Evolutionary conservation across 2,329 filamentous ascomycete genomes (phyloP).

Genomic region (Colletotrichum australisinense): DNA sequence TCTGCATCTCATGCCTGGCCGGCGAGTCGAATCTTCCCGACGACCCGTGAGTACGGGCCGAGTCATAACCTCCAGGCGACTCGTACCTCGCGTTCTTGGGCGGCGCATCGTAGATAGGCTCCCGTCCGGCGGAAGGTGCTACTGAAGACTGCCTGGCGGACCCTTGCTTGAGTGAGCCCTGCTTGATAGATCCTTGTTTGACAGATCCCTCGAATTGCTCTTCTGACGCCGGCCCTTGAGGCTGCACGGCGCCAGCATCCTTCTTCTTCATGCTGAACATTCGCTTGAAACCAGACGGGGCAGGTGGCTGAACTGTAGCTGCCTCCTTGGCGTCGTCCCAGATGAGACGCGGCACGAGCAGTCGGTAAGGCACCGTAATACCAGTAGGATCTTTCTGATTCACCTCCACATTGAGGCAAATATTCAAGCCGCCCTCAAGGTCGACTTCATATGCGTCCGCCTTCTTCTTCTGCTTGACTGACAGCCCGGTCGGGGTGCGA

Average conservation of each 20-base stretch:
- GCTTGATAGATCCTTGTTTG: background rate
- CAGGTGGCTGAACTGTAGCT: constrained; percentile 37
- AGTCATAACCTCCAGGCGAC: constrained; percentile 23
- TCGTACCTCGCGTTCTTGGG: constrained; percentile 22
- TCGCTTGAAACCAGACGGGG: constrained; percentile 55
- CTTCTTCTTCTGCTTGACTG: constrained; percentile 69
- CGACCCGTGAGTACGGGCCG: constrained; percentile 17
- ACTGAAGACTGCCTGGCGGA: background rate
- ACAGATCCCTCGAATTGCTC: constrained; percentile 12
- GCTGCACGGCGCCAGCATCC: background rate
- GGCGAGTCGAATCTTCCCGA: constrained; percentile 25
- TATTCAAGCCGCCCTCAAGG: constrained; percentile 85
- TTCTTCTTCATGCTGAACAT: constrained; percentile 57
- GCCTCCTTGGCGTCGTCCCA: constrained; percentile 56
- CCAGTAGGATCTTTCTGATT: constrained; percentile 87
- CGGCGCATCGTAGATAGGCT: constrained; percentile 24
- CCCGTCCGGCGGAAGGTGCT: constrained; percentile 30
- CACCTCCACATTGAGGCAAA: constrained; percentile 90
- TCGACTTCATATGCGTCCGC: constrained; percentile 72
- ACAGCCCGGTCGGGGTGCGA: constrained; percentile 77
- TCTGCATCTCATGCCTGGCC: constrained; percentile 21
- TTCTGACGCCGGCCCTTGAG: constrained; percentile 17
- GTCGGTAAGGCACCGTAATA: constrained; percentile 86
- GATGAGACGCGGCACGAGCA: constrained; percentile 84
- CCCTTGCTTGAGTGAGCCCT: background rate